These are phyloP conservation scores for Anthracocystis panici-leucophaei DNA, from an alignment of 1,284 basidiomycete species.

Conservation along the genomic window DNA sequence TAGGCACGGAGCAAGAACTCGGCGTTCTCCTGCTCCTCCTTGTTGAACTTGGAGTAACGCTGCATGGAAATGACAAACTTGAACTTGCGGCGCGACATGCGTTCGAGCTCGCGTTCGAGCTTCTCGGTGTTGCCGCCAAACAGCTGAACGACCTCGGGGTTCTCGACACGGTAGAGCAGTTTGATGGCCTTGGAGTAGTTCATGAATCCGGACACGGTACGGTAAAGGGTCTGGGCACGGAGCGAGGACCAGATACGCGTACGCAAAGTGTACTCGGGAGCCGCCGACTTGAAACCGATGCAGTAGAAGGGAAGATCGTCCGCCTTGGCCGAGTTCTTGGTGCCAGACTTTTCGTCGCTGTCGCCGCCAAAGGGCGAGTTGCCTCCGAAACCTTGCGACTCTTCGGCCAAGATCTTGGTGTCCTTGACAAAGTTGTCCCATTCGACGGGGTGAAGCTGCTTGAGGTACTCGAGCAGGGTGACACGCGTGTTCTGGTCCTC, in stretches of 20 bases:
- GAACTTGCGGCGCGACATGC: constrained; percentile 98
- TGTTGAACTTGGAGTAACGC: constrained; percentile 98
- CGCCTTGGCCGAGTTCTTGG: constrained; percentile 71
- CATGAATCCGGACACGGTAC: constrained; percentile 99
- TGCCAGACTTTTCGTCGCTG: constrained; percentile 65
- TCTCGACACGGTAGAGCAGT: constrained; percentile 98
- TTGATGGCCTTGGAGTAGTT: constrained; percentile 99
- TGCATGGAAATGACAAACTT: constrained; percentile 99
- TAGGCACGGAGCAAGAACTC: constrained; percentile 99
- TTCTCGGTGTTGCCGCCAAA: constrained; percentile 98
- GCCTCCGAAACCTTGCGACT: constrained; percentile 87
- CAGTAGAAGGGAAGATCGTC: constrained; percentile 98
- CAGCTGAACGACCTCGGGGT: constrained; percentile 96
- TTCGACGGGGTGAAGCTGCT: constrained; percentile 96
- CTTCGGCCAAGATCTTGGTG: constrained; percentile 98
- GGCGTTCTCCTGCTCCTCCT: constrained; percentile 98
- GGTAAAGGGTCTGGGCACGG: constrained; percentile 96
- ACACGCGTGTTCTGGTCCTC: constrained; percentile 70
- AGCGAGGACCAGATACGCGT: constrained; percentile 99
- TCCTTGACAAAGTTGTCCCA: constrained; percentile 99
- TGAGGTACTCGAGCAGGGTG: constrained; percentile 76
- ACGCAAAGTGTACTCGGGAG: constrained; percentile 96
- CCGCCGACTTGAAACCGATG: constrained; percentile 98
- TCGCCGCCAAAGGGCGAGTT: constrained; percentile 79
- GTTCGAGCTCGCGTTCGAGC: constrained; percentile 94